These are phyloP conservation scores for Coemansia biformis DNA, from an alignment of 192 early-diverging fungal species.

Conservation along the genomic window DNA sequence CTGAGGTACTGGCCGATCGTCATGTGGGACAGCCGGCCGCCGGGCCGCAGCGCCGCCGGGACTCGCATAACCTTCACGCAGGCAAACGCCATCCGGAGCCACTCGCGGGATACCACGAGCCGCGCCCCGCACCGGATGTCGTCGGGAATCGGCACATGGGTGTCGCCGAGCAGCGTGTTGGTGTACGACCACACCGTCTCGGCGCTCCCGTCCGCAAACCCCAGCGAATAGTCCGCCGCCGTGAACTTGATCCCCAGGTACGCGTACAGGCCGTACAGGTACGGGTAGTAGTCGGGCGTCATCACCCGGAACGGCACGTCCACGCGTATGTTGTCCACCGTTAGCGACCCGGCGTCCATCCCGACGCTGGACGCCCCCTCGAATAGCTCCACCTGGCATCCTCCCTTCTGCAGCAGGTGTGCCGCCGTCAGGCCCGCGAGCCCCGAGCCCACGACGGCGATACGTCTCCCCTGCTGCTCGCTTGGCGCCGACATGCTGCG, in stretches of 20 bases:
- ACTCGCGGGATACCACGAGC: conserved; percentile 23
- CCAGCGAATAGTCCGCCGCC: conserved; percentile 44
- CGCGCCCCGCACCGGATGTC: conserved; percentile 3
- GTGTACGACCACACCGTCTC: conserved; percentile 43
- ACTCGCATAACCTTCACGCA: conserved; percentile 11
- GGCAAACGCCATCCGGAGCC: conserved; percentile 27
- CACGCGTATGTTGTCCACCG: conserved; percentile 32
- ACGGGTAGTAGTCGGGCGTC: conserved; percentile 48
- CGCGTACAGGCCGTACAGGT: conserved; percentile 29
- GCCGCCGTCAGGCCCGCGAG: conserved; percentile 45
- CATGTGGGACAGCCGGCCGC: conserved; percentile 6
- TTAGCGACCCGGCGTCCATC: conserved; percentile 44
- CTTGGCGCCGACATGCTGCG: neutral
- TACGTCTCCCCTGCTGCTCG: conserved; percentile 5
- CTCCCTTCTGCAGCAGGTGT: conserved; percentile 29
- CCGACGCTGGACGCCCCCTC: conserved; percentile 24
- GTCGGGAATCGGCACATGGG: conserved; percentile 30
- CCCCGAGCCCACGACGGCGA: conserved; percentile 44
- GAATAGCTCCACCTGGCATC: conserved; percentile 34
- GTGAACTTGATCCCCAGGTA: conserved; percentile 28
- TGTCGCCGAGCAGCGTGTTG: conserved; percentile 19
- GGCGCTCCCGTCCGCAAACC: conserved; percentile 14
- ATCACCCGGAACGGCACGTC: conserved; percentile 51
- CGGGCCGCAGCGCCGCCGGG: conserved; percentile 4
- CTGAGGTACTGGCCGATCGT: conserved; percentile 33